Conservation (phyloP, 164 flowering plant genomes). For the Warburgia ugandensis region DNA sequence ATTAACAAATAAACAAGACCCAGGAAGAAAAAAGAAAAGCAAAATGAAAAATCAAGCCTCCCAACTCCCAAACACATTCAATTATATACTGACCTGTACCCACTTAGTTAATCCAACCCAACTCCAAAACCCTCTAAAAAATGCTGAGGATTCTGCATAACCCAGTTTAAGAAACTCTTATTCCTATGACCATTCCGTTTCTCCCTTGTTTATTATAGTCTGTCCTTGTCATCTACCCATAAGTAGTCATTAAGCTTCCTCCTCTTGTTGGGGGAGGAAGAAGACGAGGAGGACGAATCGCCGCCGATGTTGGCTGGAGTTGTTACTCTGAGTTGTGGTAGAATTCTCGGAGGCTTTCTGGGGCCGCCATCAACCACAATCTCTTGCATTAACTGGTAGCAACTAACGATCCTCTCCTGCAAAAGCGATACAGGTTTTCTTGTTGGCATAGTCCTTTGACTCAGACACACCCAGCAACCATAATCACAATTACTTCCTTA, state of each 20-base stretch:
- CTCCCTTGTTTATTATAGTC: too few species aligned
- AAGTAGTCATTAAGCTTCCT: slow-evolving; percentile 51
- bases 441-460: slow-evolving; percentile 13
- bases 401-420: slow-evolving; percentile 69
- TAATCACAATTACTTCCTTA: slow-evolving; percentile 25
- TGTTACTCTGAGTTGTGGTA: slow-evolving; percentile 50
- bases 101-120: slow-evolving; percentile 25
- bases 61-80: slow-evolving; percentile 18
- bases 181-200: background rate
- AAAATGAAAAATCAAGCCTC: slow-evolving; percentile 12
- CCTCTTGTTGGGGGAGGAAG: slow-evolving; percentile 44
- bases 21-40: slow-evolving; percentile 9
- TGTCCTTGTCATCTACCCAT: slow-evolving; percentile 61
- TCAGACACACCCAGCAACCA: slow-evolving; percentile 4
- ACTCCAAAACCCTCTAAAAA: slow-evolving; percentile 33
- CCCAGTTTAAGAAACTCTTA: slow-evolving; percentile 23
- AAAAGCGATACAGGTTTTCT: slow-evolving; percentile 9
- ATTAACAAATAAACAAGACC: slow-evolving; percentile 33
- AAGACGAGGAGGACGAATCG: slow-evolving; percentile 41
- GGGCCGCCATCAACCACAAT: slow-evolving; percentile 20
- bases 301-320: slow-evolving; percentile 29
- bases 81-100: slow-evolving; percentile 21
- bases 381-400: slow-evolving; percentile 54
- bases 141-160: slow-evolving; percentile 29
- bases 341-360: slow-evolving; percentile 34